phyloP scores from a whole-genome alignment of 2,329 filamentous ascomycete species.

The Pyrenophora seminiperda region DNA sequence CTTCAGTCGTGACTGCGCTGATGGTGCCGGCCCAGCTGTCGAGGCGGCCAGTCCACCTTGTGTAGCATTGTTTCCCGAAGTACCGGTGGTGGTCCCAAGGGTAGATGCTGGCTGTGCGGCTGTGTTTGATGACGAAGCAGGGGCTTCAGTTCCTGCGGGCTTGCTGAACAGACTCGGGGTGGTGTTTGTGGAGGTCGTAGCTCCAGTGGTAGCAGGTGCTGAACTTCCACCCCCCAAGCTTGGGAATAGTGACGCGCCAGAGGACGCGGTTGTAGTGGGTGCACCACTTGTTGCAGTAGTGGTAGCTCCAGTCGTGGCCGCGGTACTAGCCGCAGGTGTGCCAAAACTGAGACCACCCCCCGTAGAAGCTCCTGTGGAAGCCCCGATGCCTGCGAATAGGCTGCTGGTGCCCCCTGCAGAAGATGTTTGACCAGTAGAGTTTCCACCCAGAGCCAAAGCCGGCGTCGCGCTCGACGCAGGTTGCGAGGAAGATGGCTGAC shows the following conservation, averaged over 20 bases:
- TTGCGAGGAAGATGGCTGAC: constrained; percentile 30
- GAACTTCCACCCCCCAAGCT: constrained; percentile 25
- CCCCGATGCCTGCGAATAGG: too few species aligned
- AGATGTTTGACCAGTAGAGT: constrained; percentile 27
- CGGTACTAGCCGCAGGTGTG: constrained; percentile 19
- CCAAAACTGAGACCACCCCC: constrained; percentile 25
- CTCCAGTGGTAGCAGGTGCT: constrained; percentile 24
- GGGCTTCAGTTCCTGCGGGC: constrained; percentile 26
- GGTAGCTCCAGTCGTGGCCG: constrained; percentile 27
- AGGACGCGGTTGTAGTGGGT: constrained; percentile 23
- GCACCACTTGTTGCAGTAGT: constrained; percentile 24
- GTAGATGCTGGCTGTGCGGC: constrained; percentile 30
- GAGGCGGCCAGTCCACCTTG: constrained; percentile 66
- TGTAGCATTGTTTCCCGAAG: constrained; percentile 28
- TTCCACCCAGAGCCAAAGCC: constrained; percentile 29
- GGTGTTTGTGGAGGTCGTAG: constrained; percentile 18
- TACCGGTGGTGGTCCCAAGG: constrained; percentile 22
- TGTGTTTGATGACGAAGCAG: constrained; percentile 27
- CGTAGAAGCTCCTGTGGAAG: constrained; percentile 15
- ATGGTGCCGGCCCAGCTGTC: constrained; percentile 78
- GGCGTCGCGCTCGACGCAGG: constrained; percentile 23
- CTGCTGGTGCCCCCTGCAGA: constrained; percentile 7
- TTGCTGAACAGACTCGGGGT: constrained; percentile 30
- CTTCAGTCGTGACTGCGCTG: constrained; percentile 83
- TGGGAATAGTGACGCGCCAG: constrained; percentile 28